A percentile compares a stretch with the other conserved stretches of the same genome.
These are phyloP conservation scores for California macrophylla DNA, from an alignment of 441 rosid genomes.

Conservation along the genomic window DNA sequence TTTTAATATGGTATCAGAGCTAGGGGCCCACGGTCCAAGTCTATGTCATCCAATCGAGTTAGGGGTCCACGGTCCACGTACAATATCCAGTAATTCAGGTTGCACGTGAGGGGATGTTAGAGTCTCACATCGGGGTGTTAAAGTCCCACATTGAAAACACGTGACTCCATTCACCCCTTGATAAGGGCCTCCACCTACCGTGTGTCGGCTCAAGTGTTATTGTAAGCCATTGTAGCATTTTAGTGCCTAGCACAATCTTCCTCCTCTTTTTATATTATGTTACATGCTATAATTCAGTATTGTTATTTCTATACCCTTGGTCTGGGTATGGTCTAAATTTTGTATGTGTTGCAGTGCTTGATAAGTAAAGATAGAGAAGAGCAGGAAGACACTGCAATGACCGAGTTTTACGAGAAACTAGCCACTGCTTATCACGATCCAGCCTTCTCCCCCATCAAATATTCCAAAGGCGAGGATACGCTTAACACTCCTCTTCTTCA, in stretches of 20 bases:
- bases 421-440: slow-evolving; percentile 65
- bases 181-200: too few species aligned
- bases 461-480: slow-evolving; percentile 30
- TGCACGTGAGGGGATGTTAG: too few species aligned
- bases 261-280: background rate
- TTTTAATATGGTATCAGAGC: too few species aligned
- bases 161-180: too few species aligned
- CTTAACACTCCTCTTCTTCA: slow-evolving; percentile 40
- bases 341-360: slow-evolving; percentile 42
- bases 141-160: too few species aligned
- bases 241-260: background rate
- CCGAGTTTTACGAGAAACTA: slow-evolving; percentile 48
- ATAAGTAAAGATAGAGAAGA: slow-evolving; percentile 60
- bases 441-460: slow-evolving; percentile 36
- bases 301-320: background rate
- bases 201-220: too few species aligned
- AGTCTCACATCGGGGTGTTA: too few species aligned
- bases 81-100: too few species aligned
- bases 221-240: background rate
- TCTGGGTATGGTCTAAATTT: background rate
- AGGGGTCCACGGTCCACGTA: too few species aligned
- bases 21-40: too few species aligned
- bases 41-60: too few species aligned
- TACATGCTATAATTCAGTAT: background rate
- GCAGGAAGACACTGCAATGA: slow-evolving; percentile 42